Base-by-base conservation (phyloP, 768 basidiomycete species). In the Russula ochroleuca region DNA sequence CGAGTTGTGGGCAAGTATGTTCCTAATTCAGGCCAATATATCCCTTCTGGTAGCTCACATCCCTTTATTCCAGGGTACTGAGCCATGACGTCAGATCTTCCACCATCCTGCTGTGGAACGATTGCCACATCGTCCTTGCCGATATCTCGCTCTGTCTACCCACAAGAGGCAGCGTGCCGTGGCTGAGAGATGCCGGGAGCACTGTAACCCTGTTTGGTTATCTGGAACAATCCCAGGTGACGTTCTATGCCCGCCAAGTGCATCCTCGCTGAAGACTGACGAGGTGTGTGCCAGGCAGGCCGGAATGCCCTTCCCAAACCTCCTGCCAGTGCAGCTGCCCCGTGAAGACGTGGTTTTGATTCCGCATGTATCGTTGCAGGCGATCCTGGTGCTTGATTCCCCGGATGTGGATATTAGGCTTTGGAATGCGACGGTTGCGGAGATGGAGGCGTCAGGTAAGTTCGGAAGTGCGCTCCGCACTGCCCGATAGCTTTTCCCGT, bases 1-100 rank as follows among this genome's bases (percentile, higher is more conserved):
- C 68, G 68, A 40, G 61, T 68, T 25, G 61, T 61, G 43, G 68
- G 68, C 49, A 67, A 61, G 68, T 68, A 60, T 45, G 66, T 62
- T 50, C 51, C 43, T 14, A 40, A 41, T 47, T 47, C 35, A 6
- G 57, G 57, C 19, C 21, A 14, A 35, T 37, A 35, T 31, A 21
- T 35, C 21, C 21, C 45, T 47, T 47, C 23, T 52, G 25, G 38
- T 45, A 31, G 9, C 54, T 56, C 33, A 49, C 53, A 21, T 31
- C 9, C 35, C 5, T 40, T 45, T 40, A 11, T 50, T 37, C 56
- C 59, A 68, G 68, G 56, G 57, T 68, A 37, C 50, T 68, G 19
- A 49, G 31, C 38, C 63, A 67, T 63, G 68, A 68, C 59, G 47
- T 48, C 51, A 61, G 33, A 51, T 64, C 65, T 19, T 60, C 54